Evolutionary conservation across 2,329 filamentous ascomycete genomes (phyloP), one percentile per base, ranked within the genome.

Genomic region (Cryphonectria japonica): DNA sequence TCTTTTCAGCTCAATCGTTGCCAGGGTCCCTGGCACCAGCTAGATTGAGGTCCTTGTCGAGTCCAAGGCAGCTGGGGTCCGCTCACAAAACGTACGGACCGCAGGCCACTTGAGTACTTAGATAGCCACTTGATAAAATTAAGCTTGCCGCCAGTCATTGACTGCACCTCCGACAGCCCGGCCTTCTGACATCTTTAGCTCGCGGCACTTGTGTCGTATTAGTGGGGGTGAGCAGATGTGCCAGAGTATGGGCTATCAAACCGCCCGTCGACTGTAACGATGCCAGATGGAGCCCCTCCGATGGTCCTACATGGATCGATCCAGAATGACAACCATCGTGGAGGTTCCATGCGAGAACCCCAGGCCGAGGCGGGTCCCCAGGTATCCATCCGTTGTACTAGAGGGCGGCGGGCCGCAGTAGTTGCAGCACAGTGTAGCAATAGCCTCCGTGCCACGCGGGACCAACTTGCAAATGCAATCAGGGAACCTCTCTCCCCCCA

Each of bases 341-440:
- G 26, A 34, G 64, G 64, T 66, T 32, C 50, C 32, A 59, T 67
- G 61, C n/a, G 11, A 46, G n/a, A 64, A 64, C 37, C 37, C 61
- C 34, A 59, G 46, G n/a, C 3, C 50, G 8, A 37, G 29, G 29
- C n/a, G 43, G 52, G 46, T 29, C 9, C 43, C 22, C 6, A 29
- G 14, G 34, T 39, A 59, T 8, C 41, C 32, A 34, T 29, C 14
- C n/a, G 29, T 34, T 16, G 16, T 26, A 54, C 46, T 32, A 54
- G 16, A 66, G n/a, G 43, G 22, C 65, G 34, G 34, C 41, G 65
- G 13, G 22, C n/a, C 34, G 32, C 11, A 37, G 46, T 66, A 52
- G 63, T 54, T n/a, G 37, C 64, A 43, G 65, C 66, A 68, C 67
- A 68, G 67, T 68, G 67, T 68, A 46, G 29, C 29, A 59, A n/a